These are phyloP conservation scores for Rhizopus stolonifer DNA, from an alignment of 371 early-diverging fungal genomes.

Conservation along the genomic window DNA sequence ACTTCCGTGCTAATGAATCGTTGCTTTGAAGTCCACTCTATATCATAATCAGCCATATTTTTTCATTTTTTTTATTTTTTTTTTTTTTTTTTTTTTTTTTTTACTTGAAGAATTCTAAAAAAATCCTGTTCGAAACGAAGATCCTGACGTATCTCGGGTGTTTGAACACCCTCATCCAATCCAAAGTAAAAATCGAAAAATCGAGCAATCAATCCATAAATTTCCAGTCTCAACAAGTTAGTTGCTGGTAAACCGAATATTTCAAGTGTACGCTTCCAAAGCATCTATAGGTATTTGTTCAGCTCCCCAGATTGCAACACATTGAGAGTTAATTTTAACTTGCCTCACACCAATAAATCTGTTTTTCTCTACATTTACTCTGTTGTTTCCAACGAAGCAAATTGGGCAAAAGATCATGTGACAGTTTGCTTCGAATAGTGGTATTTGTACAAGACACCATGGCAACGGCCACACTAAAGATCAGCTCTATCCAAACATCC, in stretches of 20 bases:
- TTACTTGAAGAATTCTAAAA: constrained; percentile 46
- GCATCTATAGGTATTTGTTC: too few relatives aligned
- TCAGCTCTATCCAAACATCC: constrained; percentile 35
- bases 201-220: constrained; percentile 46
- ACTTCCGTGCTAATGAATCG: constrained; percentile 45
- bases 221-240: constrained; percentile 41
- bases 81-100: background rate
- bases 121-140: constrained; percentile 41
- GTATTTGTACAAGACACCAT: constrained; percentile 47
- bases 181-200: constrained; percentile 50
- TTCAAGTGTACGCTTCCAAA: constrained; percentile 44
- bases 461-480: constrained; percentile 35
- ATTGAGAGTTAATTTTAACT: background rate
- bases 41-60: background rate
- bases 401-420: constrained; percentile 40
- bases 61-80: too few relatives aligned
- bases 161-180: constrained; percentile 5
- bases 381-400: constrained; percentile 39
- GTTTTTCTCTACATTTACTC: constrained; percentile 13
- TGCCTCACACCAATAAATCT: constrained; percentile 37
- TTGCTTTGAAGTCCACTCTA: constrained; percentile 47
- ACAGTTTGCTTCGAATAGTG: constrained; percentile 32
- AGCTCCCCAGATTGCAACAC: too few relatives aligned
- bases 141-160: constrained; percentile 22
- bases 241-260: constrained; percentile 51